Conservation (phyloP, 208 protist species). For the Entamoeba moshkovskii region DNA sequence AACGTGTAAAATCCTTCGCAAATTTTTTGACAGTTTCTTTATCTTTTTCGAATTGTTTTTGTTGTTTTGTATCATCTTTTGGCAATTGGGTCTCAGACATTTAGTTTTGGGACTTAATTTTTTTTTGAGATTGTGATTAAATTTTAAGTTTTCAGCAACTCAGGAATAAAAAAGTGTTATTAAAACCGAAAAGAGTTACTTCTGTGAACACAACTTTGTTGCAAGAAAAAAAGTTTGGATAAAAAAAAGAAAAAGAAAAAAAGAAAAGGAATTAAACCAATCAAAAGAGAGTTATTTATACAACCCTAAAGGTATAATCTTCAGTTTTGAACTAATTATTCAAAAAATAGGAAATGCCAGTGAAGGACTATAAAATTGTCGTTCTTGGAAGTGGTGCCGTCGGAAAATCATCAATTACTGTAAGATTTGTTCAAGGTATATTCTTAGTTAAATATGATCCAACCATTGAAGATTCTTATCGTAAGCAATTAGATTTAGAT, state of each 20-base stretch:
- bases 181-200: too few species aligned
- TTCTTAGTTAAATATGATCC: not conserved
- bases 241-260: too few species aligned
- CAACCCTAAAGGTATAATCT: too few species aligned
- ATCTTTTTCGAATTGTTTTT: not conserved
- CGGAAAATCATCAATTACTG: not conserved
- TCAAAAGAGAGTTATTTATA: too few species aligned
- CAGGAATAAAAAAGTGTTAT: too few species aligned
- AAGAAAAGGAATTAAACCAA: too few species aligned
- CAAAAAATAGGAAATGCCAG: not conserved
- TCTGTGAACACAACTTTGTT: too few species aligned
- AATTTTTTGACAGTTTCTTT: not conserved
- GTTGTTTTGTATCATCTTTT: not conserved
- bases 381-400: not conserved
- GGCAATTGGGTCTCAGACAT: not conserved
- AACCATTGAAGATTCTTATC: constrained; percentile 8
- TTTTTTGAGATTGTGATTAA: too few species aligned
- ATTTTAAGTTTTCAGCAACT: too few species aligned
- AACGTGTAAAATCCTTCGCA: not conserved
- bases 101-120: not conserved
- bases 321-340: not conserved
- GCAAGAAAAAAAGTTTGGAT: too few species aligned
- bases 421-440: not conserved
- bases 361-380: not conserved
- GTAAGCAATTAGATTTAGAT: not conserved